phyloP scores from a whole-genome alignment of 441 rosid genomes.

The Populus hybrid region DNA sequence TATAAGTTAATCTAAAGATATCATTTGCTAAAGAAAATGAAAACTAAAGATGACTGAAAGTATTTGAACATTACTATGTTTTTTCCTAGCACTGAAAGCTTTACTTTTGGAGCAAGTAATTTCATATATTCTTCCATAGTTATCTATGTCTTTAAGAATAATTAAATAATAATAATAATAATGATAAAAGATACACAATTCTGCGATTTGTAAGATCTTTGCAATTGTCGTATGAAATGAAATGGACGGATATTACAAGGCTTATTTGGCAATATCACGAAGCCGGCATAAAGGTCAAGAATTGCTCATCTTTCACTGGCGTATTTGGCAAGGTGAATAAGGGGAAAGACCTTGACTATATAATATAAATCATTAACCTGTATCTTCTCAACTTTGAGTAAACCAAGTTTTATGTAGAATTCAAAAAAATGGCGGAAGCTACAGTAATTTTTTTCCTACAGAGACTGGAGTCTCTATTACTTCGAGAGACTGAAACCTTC shows the following conservation, averaged over 20 bases:
- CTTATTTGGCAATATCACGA: not conserved
- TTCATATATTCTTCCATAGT: not conserved
- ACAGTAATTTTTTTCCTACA: conserved; percentile 24
- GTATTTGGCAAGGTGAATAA: not conserved
- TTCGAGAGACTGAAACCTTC: conserved; percentile 19
- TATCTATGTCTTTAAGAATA: not conserved
- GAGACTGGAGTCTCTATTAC: conserved; percentile 26
- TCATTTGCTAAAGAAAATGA: not conserved
- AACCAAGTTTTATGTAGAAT: not conserved
- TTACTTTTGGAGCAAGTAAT: not conserved
- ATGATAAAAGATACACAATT: too few species aligned
- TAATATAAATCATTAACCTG: not conserved
- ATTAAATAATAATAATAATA: too few species aligned
- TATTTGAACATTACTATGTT: too few species aligned
- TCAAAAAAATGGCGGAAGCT: conserved; percentile 29
- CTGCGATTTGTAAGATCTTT: not conserved
- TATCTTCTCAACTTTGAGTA: not conserved
- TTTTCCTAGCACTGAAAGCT: not conserved
- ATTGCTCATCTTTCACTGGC: not conserved
- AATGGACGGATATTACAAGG: not conserved
- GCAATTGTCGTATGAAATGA: not conserved
- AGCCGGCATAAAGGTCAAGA: not conserved
- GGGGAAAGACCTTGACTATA: not conserved
- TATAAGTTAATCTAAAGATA: not conserved
- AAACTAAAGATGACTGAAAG: not conserved